phyloP scores from a whole-genome alignment of 257 asterid species.

The Lithospermum erythrorhizon region DNA sequence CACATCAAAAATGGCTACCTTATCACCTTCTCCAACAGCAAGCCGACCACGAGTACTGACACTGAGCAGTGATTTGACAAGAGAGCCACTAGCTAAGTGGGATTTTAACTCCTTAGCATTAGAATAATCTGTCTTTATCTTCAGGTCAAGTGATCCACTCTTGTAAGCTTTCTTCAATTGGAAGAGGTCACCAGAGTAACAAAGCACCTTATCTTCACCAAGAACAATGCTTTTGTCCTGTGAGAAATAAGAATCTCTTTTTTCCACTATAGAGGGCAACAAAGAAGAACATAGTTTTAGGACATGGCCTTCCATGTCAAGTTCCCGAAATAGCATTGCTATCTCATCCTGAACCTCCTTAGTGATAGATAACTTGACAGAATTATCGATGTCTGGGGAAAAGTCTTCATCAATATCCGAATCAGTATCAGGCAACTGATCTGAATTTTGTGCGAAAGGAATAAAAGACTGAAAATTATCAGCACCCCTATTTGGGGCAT shows the following conservation, averaged over 20 bases:
- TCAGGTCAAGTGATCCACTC: conserved; percentile 95
- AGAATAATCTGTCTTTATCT: conserved; percentile 92
- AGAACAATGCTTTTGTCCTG: conserved; percentile 53
- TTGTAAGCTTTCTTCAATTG: conserved; percentile 95
- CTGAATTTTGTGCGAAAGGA: conserved; percentile 64
- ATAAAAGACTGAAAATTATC: conserved; percentile 67
- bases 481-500: conserved; percentile 42
- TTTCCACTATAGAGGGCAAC: conserved; percentile 58
- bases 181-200: conserved; percentile 54
- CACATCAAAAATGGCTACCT: conserved; percentile 93
- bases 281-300: conserved; percentile 61
- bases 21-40: conserved; percentile 99
- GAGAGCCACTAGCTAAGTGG: conserved; percentile 86
- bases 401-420: conserved; percentile 83
- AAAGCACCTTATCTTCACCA: conserved; percentile 62
- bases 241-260: conserved; percentile 55
- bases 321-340: conserved; percentile 57
- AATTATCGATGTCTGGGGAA: conserved; percentile 49
- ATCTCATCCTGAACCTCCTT: conserved; percentile 72
- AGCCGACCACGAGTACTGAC: conserved; percentile 86
- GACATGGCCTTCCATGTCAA: conserved; percentile 64
- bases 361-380: conserved; percentile 52
- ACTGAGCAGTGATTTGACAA: conserved; percentile 83
- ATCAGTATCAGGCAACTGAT: conserved; percentile 92
- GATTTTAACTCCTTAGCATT: conserved; percentile 92